Conservation (phyloP, 2,329 filamentous ascomycete genomes). For the Helotiales sp. region DNA sequence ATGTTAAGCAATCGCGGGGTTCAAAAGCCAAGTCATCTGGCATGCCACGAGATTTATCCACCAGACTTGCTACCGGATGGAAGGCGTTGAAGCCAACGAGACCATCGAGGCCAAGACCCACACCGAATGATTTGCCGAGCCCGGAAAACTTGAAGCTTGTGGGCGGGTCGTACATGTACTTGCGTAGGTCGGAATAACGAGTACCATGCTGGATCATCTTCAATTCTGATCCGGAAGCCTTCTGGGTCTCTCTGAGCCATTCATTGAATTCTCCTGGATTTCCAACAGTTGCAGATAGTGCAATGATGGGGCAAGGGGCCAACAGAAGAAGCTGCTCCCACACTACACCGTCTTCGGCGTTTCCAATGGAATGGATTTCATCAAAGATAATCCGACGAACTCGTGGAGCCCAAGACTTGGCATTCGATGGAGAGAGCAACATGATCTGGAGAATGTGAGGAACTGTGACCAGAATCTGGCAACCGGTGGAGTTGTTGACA, state of each 20-base stretch:
- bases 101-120: constrained; percentile 52
- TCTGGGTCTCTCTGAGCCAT: constrained; percentile 71
- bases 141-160: constrained; percentile 46
- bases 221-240: constrained; percentile 64
- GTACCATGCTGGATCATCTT: constrained; percentile 71
- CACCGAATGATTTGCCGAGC: constrained; percentile 44
- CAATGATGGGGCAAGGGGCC: constrained; percentile 77
- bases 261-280: constrained; percentile 72
- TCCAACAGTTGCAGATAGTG: constrained; percentile 78
- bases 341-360: constrained; percentile 74
- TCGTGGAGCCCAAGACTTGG: constrained; percentile 67
- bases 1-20: constrained; percentile 68
- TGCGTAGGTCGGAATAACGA: constrained; percentile 79
- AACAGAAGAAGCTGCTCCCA: constrained; percentile 81
- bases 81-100: constrained; percentile 47
- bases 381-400: constrained; percentile 82
- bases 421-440: constrained; percentile 69
- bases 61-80: constrained; percentile 68
- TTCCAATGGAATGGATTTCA: constrained; percentile 80
- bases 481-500: constrained; percentile 74
- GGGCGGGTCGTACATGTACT: constrained; percentile 68
- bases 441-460: constrained; percentile 81
- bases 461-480: constrained; percentile 78
- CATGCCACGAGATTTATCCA: constrained; percentile 64
- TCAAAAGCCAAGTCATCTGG: constrained; percentile 73